Conservation (phyloP, 2,329 filamentous ascomycete species). For the Aspergillus sp. region DNA sequence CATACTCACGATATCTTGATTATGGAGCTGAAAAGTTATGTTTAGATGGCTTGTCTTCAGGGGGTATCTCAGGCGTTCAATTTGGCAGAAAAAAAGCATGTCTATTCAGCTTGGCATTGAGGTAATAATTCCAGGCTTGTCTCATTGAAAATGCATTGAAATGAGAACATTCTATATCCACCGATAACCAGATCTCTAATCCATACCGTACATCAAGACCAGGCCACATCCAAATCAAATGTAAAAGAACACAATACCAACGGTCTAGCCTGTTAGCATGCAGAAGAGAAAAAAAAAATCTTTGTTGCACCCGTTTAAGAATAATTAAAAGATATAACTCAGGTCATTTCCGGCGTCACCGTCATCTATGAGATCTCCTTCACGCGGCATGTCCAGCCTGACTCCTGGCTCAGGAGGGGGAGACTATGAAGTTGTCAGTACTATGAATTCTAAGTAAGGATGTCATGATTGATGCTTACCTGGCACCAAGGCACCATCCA, state of each 20-base stretch:
- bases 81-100: not conserved
- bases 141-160: not conserved
- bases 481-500: conserved; percentile 96
- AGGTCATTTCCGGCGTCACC: conserved; percentile 17
- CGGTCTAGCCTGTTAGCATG: conserved; percentile 26
- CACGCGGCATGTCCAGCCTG: conserved; percentile 88
- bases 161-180: conserved; percentile 10
- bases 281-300: conserved; percentile 24
- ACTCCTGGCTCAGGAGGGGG: conserved; percentile 75
- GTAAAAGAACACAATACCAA: conserved; percentile 9
- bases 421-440: conserved; percentile 58
- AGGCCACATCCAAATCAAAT: conserved; percentile 7
- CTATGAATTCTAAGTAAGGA: not conserved
- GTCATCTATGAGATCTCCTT: conserved; percentile 61
- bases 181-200: conserved; percentile 2
- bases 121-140: not conserved
- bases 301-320: conserved; percentile 24
- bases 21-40: not conserved
- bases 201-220: conserved; percentile 14
- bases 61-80: conserved; percentile 1
- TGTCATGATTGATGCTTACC: conserved; percentile 56
- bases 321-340: conserved; percentile 16
- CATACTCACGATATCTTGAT: not conserved
- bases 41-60: not conserved
- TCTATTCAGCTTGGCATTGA: not conserved